Conservation (phyloP, 768 basidiomycete species). For the Leccinum truebloodii region DNA sequence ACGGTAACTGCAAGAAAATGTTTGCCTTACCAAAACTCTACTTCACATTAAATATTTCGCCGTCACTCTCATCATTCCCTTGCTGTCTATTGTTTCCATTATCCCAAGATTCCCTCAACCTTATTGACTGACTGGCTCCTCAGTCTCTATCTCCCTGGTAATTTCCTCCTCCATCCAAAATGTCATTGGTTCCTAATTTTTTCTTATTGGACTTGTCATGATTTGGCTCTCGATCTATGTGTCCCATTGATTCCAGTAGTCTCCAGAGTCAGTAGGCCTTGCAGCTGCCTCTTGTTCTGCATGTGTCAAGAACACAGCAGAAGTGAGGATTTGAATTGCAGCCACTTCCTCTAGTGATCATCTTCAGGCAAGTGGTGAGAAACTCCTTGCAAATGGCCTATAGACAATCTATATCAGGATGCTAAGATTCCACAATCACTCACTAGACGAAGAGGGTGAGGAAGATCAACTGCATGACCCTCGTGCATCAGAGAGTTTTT, state of each 20-base stretch:
- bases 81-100: too few relatives aligned
- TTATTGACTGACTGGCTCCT: too few relatives aligned
- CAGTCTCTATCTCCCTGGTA: too few relatives aligned
- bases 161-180: too few relatives aligned
- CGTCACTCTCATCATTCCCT: too few relatives aligned
- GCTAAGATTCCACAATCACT: neutral
- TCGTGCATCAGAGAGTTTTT: neutral
- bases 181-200: neutral
- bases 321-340: neutral
- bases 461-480: neutral
- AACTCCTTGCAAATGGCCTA: neutral
- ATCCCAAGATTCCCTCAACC: too few relatives aligned
- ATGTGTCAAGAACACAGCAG: neutral
- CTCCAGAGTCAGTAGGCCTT: neutral
- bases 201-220: neutral
- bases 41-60: too few relatives aligned
- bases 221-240: neutral
- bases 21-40: too few relatives aligned
- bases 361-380: neutral
- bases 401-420: neutral
- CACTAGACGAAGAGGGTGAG: neutral
- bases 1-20: too few relatives aligned
- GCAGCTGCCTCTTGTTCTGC: neutral
- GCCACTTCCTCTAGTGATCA: neutral
- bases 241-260: neutral